phyloP scores from a whole-genome alignment of 2,329 filamentous ascomycete genomes.

The Beauveria sp. region DNA sequence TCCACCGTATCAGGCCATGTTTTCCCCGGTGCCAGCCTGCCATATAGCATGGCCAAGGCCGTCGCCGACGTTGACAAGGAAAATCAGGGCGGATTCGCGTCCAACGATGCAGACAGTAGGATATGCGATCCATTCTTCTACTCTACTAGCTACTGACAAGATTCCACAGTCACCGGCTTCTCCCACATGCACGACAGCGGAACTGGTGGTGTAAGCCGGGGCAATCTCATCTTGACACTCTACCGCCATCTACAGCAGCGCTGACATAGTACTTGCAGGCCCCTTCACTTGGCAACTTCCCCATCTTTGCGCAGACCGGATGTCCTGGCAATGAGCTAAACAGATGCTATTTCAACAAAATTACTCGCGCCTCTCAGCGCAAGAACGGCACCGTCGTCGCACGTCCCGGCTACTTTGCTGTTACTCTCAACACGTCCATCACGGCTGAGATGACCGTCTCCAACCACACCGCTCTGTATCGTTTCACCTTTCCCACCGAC shows the following conservation, averaged over 20 bases:
- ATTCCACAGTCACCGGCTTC: conserved; percentile 22
- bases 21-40: conserved; percentile 22
- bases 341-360: conserved; percentile 45
- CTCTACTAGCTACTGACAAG: background rate
- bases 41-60: conserved; percentile 24
- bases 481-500: conserved; percentile 46
- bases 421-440: conserved; percentile 49
- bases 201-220: conserved; percentile 24
- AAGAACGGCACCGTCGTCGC: conserved; percentile 45
- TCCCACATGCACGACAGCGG: conserved; percentile 25
- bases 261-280: conserved; percentile 14
- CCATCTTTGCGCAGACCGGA: conserved; percentile 40
- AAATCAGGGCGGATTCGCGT: conserved; percentile 20
- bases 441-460: conserved; percentile 56
- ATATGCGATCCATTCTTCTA: background rate
- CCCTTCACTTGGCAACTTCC: conserved; percentile 45
- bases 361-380: conserved; percentile 38
- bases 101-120: conserved; percentile 19
- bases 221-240: background rate
- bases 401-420: conserved; percentile 53
- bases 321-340: conserved; percentile 37
- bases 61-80: conserved; percentile 21
- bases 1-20: conserved; percentile 18
- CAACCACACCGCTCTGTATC: conserved; percentile 52
- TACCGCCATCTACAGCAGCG: background rate